Percentiles rank a stretch among this genome's conserved stretches.
Evolutionary conservation across 148 eudicot species (phyloP).

Genomic region (Rhododendron simsii): DNA sequence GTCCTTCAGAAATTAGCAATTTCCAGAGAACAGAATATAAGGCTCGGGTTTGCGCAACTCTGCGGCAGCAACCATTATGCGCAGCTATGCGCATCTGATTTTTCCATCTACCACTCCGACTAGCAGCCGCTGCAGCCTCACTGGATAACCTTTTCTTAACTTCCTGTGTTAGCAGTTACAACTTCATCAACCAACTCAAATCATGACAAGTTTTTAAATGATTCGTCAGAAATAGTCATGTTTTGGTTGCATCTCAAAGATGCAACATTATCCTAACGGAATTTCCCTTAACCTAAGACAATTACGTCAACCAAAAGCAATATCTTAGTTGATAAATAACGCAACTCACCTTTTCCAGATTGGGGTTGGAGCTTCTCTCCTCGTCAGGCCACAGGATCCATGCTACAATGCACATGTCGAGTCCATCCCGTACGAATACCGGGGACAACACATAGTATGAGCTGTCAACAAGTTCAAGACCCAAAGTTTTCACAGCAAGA

Average conservation of each 20-base stretch:
- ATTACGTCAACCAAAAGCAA: neutral
- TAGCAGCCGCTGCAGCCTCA: conserved; percentile 86
- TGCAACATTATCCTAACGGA: neutral
- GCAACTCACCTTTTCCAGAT: conserved; percentile 74
- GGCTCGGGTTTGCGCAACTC: conserved; percentile 83
- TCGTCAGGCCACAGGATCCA: conserved; percentile 99
- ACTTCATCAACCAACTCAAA: conserved; percentile 2
- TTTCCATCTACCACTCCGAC: conserved; percentile 90
- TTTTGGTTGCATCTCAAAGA: neutral
- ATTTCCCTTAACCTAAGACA: neutral
- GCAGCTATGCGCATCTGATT: conserved; percentile 96
- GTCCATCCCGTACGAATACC: conserved; percentile 39
- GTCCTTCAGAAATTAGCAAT: conserved; percentile 76
- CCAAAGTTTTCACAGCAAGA: conserved; percentile 41
- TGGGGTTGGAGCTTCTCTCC: conserved; percentile 81
- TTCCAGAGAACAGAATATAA: conserved; percentile 81
- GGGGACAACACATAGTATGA: conserved; percentile 49
- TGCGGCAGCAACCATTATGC: conserved; percentile 95
- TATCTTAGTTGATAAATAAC: neutral
- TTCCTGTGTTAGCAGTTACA: conserved; percentile 50
- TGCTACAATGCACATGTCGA: conserved; percentile 68
- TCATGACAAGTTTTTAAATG: neutral
- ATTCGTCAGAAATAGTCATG: neutral
- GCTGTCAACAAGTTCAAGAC: conserved; percentile 58
- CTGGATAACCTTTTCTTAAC: conserved; percentile 74